Conservation (phyloP, 2,329 filamentous ascomycete species). For the Aphanocladium album region DNA sequence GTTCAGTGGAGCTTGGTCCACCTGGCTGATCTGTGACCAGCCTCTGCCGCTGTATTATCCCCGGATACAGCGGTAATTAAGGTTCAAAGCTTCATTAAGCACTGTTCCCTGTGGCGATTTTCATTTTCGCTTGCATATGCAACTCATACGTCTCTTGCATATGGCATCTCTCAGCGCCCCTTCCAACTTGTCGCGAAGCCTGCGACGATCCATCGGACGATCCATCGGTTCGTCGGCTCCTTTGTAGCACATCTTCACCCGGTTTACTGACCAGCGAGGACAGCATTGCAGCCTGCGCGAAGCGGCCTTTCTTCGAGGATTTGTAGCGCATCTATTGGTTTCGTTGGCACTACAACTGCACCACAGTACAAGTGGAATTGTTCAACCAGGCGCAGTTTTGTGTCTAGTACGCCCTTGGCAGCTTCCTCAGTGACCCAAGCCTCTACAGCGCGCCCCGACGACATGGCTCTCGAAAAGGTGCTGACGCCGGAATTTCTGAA, state of each 20-base stretch:
- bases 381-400: background rate
- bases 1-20: constrained; percentile 4
- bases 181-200: background rate
- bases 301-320: too few relatives aligned
- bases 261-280: background rate
- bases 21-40: background rate
- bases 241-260: background rate
- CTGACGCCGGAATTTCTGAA: constrained; percentile 27
- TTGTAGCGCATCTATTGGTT: too few relatives aligned
- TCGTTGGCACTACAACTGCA: too few relatives aligned
- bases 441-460: background rate
- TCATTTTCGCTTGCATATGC: background rate
- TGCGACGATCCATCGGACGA: constrained; percentile 8
- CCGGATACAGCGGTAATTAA: background rate
- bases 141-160: background rate
- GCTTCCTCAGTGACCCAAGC: background rate
- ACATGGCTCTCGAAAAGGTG: constrained; percentile 10
- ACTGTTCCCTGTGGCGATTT: background rate
- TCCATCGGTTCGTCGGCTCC: constrained; percentile 8
- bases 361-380: background rate
- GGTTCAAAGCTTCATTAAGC: background rate
- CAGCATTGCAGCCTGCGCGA: background rate
- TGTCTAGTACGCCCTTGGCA: background rate
- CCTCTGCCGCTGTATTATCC: background rate
- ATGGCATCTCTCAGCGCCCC: constrained; percentile 1